A percentile compares a stretch with the other conserved stretches of the same genome.
Conservation (phyloP, 495 filamentous ascomycete species). For the Neohortaea acidophila region DNA sequence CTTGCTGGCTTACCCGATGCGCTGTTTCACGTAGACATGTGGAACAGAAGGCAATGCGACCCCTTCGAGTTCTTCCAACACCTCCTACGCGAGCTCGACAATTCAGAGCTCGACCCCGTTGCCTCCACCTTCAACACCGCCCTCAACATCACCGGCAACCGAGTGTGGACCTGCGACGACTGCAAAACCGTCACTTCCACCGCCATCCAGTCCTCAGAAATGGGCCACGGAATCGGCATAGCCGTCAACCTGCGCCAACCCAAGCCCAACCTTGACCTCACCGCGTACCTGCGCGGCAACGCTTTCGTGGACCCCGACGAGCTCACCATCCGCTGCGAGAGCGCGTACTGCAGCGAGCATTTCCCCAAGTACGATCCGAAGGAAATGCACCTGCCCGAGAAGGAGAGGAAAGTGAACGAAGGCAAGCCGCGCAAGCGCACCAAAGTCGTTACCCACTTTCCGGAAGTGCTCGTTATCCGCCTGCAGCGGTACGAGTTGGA, state of each 20-base stretch:
- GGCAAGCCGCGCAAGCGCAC: background rate
- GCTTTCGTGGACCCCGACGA: background rate
- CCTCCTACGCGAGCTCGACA: background rate
- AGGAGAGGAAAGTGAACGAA: background rate
- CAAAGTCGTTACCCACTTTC: constrained; percentile 1
- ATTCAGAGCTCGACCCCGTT: background rate
- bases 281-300: background rate
- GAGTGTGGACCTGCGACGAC: constrained; percentile 1
- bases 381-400: too few species aligned
- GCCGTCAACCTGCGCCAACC: background rate
- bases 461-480: constrained; percentile 6
- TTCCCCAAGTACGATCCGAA: background rate
- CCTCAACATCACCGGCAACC: background rate
- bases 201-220: background rate
- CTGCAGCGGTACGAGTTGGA: background rate
- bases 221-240: background rate
- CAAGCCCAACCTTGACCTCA: background rate
- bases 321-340: background rate
- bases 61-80: constrained; percentile 3
- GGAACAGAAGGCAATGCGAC: too few species aligned
- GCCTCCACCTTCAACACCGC: background rate
- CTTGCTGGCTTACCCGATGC: too few species aligned
- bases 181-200: background rate
- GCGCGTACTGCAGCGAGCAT: background rate
- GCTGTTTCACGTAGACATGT: too few species aligned